phyloP scores from a whole-genome alignment of 441 rosid genomes.

The Metrosideros polymorpha region DNA sequence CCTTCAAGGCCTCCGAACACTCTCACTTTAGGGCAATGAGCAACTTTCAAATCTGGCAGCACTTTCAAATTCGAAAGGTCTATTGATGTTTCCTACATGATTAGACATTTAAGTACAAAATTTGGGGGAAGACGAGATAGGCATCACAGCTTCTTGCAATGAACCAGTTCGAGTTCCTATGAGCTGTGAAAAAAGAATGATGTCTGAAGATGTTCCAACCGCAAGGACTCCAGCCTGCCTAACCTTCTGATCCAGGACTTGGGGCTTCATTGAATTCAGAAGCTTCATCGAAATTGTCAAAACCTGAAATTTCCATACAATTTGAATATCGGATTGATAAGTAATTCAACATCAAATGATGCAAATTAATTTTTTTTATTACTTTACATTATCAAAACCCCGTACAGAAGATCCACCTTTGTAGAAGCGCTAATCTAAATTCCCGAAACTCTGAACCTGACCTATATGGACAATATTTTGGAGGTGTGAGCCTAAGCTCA shows the following conservation, averaged over 20 bases:
- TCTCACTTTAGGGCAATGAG: rapidly evolving
- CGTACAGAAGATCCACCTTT: too few relatives aligned
- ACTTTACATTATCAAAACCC: too few relatives aligned
- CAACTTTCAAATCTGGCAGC: rapidly evolving
- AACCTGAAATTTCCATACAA: neutral
- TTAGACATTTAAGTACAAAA: neutral
- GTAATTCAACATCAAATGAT: too few relatives aligned
- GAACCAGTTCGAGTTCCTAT: neutral
- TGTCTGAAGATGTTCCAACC: neutral
- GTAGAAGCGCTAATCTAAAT: neutral
- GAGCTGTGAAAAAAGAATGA: neutral
- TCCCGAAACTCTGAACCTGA: neutral
- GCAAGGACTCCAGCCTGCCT: too few relatives aligned
- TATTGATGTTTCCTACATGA: neutral
- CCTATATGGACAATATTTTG: neutral
- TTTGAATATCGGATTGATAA: neutral
- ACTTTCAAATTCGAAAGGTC: neutral
- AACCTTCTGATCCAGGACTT: too few relatives aligned
- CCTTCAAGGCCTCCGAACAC: neutral
- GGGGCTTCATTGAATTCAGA: too few relatives aligned
- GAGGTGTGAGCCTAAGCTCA: neutral
- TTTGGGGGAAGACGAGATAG: neutral
- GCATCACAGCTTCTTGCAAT: rapidly evolving
- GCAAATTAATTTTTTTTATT: too few relatives aligned
- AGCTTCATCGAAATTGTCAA: neutral